Percentiles rank a stretch among this genome's conserved stretches.
Evolutionary conservation across 1,139 yeast species (phyloP).

Genomic region (Lodderomyces jiufengensis): DNA sequence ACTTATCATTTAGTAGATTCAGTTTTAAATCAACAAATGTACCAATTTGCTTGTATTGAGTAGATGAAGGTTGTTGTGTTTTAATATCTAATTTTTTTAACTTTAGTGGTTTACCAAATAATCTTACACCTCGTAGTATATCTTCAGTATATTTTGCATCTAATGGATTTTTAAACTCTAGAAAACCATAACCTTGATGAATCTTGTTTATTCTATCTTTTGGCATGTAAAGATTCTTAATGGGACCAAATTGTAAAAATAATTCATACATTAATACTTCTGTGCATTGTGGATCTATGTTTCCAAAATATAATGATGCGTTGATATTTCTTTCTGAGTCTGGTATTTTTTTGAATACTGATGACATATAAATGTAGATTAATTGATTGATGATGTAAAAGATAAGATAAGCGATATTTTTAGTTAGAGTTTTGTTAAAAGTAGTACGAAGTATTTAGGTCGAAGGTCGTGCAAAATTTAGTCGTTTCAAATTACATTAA

Average conservation of each 20-base stretch:
- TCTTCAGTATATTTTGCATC: conserved; percentile 74
- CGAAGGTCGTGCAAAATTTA: not conserved
- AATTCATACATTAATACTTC: conserved; percentile 74
- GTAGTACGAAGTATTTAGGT: too few relatives aligned
- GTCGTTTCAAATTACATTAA: not conserved
- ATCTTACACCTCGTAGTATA: conserved; percentile 56
- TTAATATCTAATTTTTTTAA: conserved; percentile 48
- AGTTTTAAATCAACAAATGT: conserved; percentile 7
- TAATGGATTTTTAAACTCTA: conserved; percentile 56
- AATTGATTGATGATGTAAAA: not conserved
- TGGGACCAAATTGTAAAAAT: conserved; percentile 82
- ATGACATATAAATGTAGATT: conserved; percentile 18
- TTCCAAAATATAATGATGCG: conserved; percentile 78
- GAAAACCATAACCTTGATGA: conserved; percentile 88
- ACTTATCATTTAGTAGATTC: conserved; percentile 10
- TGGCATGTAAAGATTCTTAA: conserved; percentile 68
- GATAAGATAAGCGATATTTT: not conserved
- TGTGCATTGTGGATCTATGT: conserved; percentile 69
- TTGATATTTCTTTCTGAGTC: conserved; percentile 56
- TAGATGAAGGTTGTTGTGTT: conserved; percentile 3
- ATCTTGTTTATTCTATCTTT: conserved; percentile 67
- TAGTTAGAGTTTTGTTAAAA: too few relatives aligned
- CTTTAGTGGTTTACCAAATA: conserved; percentile 63
- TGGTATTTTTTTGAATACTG: conserved; percentile 29
- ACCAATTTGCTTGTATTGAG: conserved; percentile 5